phyloP scores from a whole-genome alignment of 441 rosid genomes.

The Cnidoscolus chayamansa region DNA sequence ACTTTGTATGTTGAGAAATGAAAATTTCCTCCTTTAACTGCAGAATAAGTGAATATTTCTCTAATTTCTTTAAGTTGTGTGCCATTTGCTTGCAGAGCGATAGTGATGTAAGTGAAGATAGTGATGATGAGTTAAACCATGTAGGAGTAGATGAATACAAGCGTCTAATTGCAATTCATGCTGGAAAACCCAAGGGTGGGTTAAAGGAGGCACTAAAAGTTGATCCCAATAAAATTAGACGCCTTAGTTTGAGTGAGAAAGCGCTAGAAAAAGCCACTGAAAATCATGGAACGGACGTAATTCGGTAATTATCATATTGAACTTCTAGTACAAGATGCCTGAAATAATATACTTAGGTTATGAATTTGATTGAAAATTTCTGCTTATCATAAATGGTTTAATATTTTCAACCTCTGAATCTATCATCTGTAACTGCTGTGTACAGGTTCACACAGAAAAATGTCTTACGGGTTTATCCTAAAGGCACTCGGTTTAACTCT shows the following conservation, averaged over 20 bases:
- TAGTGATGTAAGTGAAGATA: conserved; percentile 30
- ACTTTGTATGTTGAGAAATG: conserved; percentile 38
- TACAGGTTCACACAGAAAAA: conserved; percentile 79
- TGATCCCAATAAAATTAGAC: conserved; percentile 67
- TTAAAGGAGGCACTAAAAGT: conserved; percentile 50
- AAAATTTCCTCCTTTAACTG: neutral
- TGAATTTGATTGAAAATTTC: neutral
- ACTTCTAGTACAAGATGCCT: conserved; percentile 4
- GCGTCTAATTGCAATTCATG: conserved; percentile 73
- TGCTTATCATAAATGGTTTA: neutral
- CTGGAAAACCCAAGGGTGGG: conserved; percentile 91
- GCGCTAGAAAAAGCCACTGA: conserved; percentile 60
- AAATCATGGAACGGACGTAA: conserved; percentile 53
- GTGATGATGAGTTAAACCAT: conserved; percentile 48
- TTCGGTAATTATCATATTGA: conserved; percentile 43
- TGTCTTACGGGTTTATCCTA: conserved; percentile 81
- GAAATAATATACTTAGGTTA: neutral
- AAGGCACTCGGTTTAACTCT: conserved; percentile 73
- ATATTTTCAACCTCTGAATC: neutral
- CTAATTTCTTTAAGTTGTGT: conserved; percentile 8
- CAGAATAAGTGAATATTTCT: neutral
- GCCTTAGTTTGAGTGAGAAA: conserved; percentile 83
- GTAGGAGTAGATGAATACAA: conserved; percentile 49
- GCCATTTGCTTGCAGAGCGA: conserved; percentile 39
- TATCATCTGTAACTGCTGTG: conserved; percentile 8